Evolutionary conservation across 306 rosid species (phyloP).

Genomic region (Vachellia collinsii): DNA sequence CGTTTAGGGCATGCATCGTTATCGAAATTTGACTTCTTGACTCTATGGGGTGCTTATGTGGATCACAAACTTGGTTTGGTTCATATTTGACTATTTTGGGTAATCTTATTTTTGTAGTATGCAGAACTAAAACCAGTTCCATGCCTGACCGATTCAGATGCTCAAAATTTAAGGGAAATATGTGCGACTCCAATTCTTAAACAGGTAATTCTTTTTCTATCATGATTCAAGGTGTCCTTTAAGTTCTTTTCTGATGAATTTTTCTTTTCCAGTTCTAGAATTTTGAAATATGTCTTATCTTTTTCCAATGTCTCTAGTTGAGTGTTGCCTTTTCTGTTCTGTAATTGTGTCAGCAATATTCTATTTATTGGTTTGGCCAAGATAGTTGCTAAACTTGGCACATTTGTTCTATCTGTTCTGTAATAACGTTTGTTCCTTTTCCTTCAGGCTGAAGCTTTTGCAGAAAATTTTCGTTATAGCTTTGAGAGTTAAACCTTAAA

Average conservation of each 20-base stretch:
- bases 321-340: conserved; percentile 20
- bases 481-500: too few species aligned
- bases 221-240: too few species aligned
- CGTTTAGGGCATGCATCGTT: too few species aligned
- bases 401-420: too few species aligned
- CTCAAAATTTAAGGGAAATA: conserved; percentile 69
- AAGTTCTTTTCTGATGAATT: too few species aligned
- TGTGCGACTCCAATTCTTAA: conserved; percentile 83
- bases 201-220: conserved; percentile 57
- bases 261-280: not conserved
- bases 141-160: conserved; percentile 82
- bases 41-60: conserved; percentile 14
- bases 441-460: too few species aligned
- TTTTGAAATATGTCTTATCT: conserved; percentile 6
- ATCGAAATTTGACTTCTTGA: too few species aligned
- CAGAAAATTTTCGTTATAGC: too few species aligned
- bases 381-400: not conserved
- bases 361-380: not conserved
- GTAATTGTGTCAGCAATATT: not conserved
- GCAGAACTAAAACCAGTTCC: conserved; percentile 98
- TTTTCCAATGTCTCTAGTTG: not conserved
- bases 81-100: conserved; percentile 21
- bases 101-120: conserved; percentile 60
- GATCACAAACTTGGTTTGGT: conserved; percentile 9
- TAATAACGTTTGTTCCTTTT: too few species aligned